These are phyloP conservation scores for Suillus tomentosus DNA, from an alignment of 768 basidiomycete genomes.

Conservation along the genomic window DNA sequence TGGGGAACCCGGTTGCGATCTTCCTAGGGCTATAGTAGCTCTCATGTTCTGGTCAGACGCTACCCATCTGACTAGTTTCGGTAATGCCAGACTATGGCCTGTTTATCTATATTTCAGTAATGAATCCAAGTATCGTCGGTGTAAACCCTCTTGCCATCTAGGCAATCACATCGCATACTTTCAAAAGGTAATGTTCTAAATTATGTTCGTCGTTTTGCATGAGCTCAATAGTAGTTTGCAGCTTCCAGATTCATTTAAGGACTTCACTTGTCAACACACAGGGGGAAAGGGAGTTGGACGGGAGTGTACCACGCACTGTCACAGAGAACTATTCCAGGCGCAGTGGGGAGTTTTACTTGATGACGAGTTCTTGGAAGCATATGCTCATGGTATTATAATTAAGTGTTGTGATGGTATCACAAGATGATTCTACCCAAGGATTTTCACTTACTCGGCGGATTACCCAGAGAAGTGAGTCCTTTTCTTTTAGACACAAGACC, in stretches of 20 bases:
- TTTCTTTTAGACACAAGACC: background rate
- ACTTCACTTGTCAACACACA: slow-evolving; percentile 6
- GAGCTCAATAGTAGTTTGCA: background rate
- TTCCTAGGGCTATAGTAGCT: background rate
- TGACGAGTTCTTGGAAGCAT: slow-evolving; percentile 23
- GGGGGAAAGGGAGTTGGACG: background rate
- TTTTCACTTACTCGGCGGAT: slow-evolving; percentile 24
- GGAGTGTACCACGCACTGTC: slow-evolving; percentile 16
- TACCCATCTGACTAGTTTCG: slow-evolving; percentile 34
- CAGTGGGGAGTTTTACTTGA: slow-evolving; percentile 20
- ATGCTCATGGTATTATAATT: slow-evolving; percentile 22
- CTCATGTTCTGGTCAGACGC: slow-evolving; percentile 14
- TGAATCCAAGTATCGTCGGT: slow-evolving; percentile 24
- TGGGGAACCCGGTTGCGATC: slow-evolving; percentile 16
- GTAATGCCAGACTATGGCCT: slow-evolving; percentile 28
- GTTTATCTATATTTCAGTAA: slow-evolving; percentile 24
- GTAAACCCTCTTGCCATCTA: slow-evolving; percentile 16
- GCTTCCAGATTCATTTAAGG: slow-evolving; percentile 18
- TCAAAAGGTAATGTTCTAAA: slow-evolving; percentile 9
- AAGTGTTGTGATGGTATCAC: slow-evolving; percentile 16
- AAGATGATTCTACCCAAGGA: slow-evolving; percentile 20
- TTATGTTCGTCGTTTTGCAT: background rate
- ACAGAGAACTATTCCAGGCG: slow-evolving; percentile 23
- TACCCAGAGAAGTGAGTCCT: slow-evolving; percentile 34
- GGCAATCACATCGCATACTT: slow-evolving; percentile 16